A percentile compares a stretch with the other conserved stretches of the same genome.
Conservation (phyloP, 495 filamentous ascomycete species). For the Penicillium bialowiezense region DNA sequence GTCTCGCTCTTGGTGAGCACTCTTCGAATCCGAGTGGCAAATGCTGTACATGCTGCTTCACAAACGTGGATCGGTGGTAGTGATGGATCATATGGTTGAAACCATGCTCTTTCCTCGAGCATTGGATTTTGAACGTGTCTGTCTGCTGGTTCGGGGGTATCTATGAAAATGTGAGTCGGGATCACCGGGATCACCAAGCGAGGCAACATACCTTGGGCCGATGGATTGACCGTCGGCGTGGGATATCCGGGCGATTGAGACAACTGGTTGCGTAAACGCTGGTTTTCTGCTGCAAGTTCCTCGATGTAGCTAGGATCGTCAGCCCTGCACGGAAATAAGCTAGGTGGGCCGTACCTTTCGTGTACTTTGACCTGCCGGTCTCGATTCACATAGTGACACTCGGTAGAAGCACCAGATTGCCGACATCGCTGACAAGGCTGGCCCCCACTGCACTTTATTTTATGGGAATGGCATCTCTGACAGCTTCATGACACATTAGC, state of each 20-base stretch:
- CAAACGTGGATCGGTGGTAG: slow-evolving; percentile 31
- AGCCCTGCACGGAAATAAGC: not conserved
- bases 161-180: not conserved
- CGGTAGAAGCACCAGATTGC: slow-evolving; percentile 17
- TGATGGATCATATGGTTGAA: slow-evolving; percentile 28
- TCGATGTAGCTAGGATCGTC: slow-evolving; percentile 25
- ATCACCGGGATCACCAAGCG: not conserved
- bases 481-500: slow-evolving; percentile 21
- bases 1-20: slow-evolving; percentile 20
- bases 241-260: slow-evolving; percentile 9
- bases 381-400: slow-evolving; percentile 33
- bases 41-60: slow-evolving; percentile 35
- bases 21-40: slow-evolving; percentile 33
- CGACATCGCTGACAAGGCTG: slow-evolving; percentile 33
- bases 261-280: slow-evolving; percentile 18
- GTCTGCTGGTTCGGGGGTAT: slow-evolving; percentile 7
- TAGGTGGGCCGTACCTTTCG: slow-evolving; percentile 23
- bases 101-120: slow-evolving; percentile 32
- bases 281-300: slow-evolving; percentile 23
- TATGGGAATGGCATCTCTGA: slow-evolving; percentile 34
- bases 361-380: slow-evolving; percentile 35
- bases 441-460: slow-evolving; percentile 38
- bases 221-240: not conserved
- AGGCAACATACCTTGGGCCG: slow-evolving; percentile 1
- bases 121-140: slow-evolving; percentile 28